Conservation (phyloP, 73 alveolate species). For the Urostyla sp. region DNA sequence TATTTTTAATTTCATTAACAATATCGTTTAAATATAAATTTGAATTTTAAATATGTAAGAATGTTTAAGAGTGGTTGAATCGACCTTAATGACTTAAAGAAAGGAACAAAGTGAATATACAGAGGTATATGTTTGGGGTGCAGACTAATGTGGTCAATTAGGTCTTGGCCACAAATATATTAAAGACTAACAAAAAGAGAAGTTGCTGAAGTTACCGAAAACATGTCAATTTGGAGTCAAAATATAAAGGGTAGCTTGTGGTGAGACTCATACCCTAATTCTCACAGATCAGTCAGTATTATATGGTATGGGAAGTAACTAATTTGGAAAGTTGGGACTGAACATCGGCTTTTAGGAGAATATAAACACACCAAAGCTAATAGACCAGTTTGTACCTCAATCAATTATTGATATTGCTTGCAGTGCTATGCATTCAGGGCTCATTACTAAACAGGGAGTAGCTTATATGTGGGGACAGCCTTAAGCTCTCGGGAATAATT, state of each 20-base stretch:
- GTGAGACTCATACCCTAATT: constrained; percentile 61
- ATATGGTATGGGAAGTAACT: constrained; percentile 73
- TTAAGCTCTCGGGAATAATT: too few relatives aligned
- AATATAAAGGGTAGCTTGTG: constrained; percentile 51
- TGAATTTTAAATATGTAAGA: too few relatives aligned
- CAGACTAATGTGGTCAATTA: constrained; percentile 50
- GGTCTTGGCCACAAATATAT: constrained; percentile 55
- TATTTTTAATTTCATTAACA: too few relatives aligned
- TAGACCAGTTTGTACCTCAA: constrained; percentile 39
- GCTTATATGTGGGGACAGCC: constrained; percentile 92
- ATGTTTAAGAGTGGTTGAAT: too few relatives aligned
- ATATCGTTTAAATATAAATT: too few relatives aligned
- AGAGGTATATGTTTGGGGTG: constrained; percentile 66
- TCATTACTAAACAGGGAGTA: constrained; percentile 82
- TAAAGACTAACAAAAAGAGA: neutral
- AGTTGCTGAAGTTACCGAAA: constrained; percentile 29
- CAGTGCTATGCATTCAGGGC: constrained; percentile 91
- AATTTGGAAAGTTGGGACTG: constrained; percentile 64
- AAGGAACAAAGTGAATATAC: constrained; percentile 34
- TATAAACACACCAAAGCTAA: constrained; percentile 55
- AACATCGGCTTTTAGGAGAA: neutral
- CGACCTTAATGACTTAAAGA: too few relatives aligned
- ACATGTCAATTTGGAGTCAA: constrained; percentile 31
- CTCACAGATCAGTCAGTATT: constrained; percentile 43
- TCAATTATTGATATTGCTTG: constrained; percentile 72